Percentiles rank a stretch among this genome's conserved stretches.
Conservation (phyloP, 768 basidiomycete species). For the Candolleomyces aberdarensis region DNA sequence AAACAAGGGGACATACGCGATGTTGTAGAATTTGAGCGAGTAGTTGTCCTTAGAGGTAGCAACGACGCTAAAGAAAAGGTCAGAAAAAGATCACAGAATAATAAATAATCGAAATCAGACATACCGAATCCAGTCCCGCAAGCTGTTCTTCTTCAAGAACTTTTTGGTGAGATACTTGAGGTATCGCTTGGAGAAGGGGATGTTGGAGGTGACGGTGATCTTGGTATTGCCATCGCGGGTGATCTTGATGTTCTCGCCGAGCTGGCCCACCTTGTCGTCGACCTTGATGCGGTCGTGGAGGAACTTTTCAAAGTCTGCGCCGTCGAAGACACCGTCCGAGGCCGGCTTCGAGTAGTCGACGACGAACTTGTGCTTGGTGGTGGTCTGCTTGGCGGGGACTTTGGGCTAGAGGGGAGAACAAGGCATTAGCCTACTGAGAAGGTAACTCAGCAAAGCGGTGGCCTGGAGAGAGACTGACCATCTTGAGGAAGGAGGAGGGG, state of each 20-base stretch:
- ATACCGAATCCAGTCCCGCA: constrained; percentile 95
- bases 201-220: constrained; percentile 80
- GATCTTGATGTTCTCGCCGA: constrained; percentile 88
- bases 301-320: constrained; percentile 75
- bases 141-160: constrained; percentile 95
- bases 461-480: constrained; percentile 61
- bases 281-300: constrained; percentile 94
- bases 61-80: constrained; percentile 59
- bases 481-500: constrained; percentile 36
- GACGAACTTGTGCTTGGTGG: constrained; percentile 67
- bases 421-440: constrained; percentile 88
- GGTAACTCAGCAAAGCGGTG: constrained; percentile 84
- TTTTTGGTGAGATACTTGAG: constrained; percentile 99
- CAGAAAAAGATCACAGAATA: constrained; percentile 4
- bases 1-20: constrained; percentile 34
- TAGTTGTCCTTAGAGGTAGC: constrained; percentile 92
- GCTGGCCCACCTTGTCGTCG: constrained; percentile 87
- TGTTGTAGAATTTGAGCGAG: constrained; percentile 93
- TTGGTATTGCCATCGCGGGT: constrained; percentile 79
- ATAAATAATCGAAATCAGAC: constrained; percentile 14
- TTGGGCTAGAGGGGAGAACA: constrained; percentile 48
- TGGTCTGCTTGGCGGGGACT: constrained; percentile 49
- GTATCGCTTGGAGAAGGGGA: constrained; percentile 95
- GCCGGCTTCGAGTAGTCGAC: constrained; percentile 83
- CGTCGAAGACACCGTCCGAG: constrained; percentile 53